Conservation (phyloP, 345 rosid genomes). For the Stellera chamaejasme region DNA sequence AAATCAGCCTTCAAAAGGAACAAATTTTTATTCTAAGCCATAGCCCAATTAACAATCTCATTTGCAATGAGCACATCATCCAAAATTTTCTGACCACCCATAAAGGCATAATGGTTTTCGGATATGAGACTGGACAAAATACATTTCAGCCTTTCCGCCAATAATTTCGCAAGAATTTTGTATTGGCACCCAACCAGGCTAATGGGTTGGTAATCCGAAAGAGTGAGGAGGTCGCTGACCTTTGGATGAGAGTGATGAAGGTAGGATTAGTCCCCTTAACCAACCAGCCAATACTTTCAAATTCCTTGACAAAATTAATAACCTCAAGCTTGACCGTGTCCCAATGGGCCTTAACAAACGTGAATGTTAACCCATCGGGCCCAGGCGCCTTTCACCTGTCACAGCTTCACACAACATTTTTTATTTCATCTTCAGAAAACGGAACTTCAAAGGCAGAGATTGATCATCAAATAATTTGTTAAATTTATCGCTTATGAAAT, state of each 20-base stretch:
- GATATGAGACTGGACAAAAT: not conserved
- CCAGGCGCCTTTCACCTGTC: not conserved
- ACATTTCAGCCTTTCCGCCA: not conserved
- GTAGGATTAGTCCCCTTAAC: not conserved
- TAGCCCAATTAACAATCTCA: not conserved
- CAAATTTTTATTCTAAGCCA: not conserved
- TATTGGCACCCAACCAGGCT: too few species aligned
- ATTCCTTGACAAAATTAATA: not conserved
- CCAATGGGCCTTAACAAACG: not conserved
- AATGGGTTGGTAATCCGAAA: too few species aligned
- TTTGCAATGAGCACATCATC: not conserved
- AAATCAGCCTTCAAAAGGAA: not conserved
- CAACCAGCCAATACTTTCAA: not conserved
- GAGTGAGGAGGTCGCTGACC: too few species aligned
- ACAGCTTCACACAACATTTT: too few species aligned
- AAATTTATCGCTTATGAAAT: not conserved
- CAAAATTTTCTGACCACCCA: not conserved
- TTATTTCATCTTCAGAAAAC: not conserved
- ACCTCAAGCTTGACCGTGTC: not conserved
- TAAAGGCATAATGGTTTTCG: not conserved
- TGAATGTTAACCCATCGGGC: not conserved
- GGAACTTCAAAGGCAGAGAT: not conserved
- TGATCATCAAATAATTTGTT: not conserved
- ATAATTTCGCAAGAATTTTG: too few species aligned
- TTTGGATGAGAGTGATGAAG: too few species aligned